phyloP scores from a whole-genome alignment of 2,329 filamentous ascomycete genomes.

The Corynespora cassiicola region DNA sequence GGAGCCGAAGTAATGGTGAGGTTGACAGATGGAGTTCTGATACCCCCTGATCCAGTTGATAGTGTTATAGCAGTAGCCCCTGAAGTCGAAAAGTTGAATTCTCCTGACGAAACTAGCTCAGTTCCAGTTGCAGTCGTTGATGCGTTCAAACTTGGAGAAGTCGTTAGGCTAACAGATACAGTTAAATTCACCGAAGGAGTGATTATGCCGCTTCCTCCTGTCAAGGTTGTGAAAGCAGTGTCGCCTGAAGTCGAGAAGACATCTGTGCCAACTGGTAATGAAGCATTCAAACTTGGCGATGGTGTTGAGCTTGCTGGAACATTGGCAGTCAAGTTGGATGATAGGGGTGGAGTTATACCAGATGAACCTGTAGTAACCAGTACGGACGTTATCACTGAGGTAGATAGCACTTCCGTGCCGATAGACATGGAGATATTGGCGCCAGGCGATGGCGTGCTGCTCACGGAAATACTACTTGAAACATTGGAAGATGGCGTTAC shows the following conservation, averaged over 20 bases:
- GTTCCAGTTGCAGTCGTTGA: constrained; percentile 3
- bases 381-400: neutral
- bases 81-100: constrained; percentile 8
- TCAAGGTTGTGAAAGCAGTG: constrained; percentile 2
- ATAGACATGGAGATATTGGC: constrained; percentile 3
- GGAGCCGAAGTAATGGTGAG: constrained; percentile 7
- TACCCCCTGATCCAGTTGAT: constrained; percentile 9
- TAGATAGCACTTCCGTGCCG: neutral
- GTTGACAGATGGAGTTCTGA: constrained; percentile 9
- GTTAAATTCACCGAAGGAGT: constrained; percentile 7
- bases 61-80: constrained; percentile 9
- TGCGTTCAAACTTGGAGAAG: constrained; percentile 8
- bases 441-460: constrained; percentile 4
- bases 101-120: constrained; percentile 7
- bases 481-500: constrained; percentile 10
- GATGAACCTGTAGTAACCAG: neutral
- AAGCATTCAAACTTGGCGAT: constrained; percentile 2
- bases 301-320: neutral
- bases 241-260: constrained; percentile 7
- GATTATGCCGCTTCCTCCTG: constrained; percentile 4
- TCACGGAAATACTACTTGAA: constrained; percentile 8
- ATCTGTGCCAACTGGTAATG: neutral
- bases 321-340: constrained; percentile 1
- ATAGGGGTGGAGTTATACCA: neutral
- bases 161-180: constrained; percentile 6